Percentiles rank a stretch among this genome's conserved stretches.
Conservation (phyloP, 495 filamentous ascomycete genomes). For the Letharia columbiana region DNA sequence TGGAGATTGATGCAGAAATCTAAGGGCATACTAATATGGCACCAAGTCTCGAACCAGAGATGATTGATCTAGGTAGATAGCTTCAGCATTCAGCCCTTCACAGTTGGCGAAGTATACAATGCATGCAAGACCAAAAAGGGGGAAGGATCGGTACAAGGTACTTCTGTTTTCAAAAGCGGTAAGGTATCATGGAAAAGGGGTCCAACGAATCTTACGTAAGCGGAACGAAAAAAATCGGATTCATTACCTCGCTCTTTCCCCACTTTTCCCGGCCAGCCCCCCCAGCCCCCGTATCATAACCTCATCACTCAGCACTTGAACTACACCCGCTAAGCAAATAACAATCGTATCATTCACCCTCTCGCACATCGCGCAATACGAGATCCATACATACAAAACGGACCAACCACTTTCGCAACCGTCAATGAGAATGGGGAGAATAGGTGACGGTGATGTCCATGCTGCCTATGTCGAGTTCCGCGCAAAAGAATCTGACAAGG, state of each 20-base stretch:
- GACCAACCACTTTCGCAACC: conserved; percentile 3
- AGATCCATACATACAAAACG: conserved; percentile 14
- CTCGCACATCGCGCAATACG: conserved; percentile 8
- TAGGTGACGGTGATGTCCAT: conserved; percentile 50
- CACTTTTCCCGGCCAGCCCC: neutral
- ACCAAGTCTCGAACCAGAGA: too few relatives aligned
- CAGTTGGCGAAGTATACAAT: too few relatives aligned
- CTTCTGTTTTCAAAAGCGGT: neutral
- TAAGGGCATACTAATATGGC: too few relatives aligned
- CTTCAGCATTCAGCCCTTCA: too few relatives aligned
- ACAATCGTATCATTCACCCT: conserved; percentile 13
- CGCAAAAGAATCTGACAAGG: conserved; percentile 55
- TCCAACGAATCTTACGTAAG: neutral
- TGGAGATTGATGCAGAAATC: neutral
- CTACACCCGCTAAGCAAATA: conserved; percentile 11
- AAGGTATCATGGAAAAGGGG: neutral
- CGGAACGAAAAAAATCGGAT: neutral
- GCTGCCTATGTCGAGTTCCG: conserved; percentile 52
- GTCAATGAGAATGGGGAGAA: conserved; percentile 42
- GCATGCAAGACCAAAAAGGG: too few relatives aligned
- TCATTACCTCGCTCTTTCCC: conserved; percentile 1
- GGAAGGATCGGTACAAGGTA: too few relatives aligned
- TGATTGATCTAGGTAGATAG: too few relatives aligned
- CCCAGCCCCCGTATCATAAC: neutral
- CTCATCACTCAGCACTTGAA: neutral